Conservation (phyloP, 1,284 basidiomycete genomes). For the Fomitopsis betulina region DNA sequence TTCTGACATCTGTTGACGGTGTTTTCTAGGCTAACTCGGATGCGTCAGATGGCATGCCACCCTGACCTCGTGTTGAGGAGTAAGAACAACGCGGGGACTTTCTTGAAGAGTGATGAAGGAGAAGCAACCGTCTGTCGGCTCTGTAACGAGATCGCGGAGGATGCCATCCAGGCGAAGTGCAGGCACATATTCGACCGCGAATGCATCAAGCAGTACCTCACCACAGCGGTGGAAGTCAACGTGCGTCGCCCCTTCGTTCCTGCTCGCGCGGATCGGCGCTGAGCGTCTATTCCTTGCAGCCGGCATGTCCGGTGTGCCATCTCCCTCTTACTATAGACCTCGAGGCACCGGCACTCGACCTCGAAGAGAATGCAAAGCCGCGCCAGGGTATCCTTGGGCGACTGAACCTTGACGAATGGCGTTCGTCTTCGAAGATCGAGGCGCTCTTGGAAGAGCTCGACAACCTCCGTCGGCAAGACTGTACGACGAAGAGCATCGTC, state of each 20-base stretch:
- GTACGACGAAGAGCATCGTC: constrained; percentile 94
- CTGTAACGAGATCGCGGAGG: constrained; percentile 97
- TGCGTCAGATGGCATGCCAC: constrained; percentile 96
- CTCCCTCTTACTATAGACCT: constrained; percentile 92
- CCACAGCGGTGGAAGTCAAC: constrained; percentile 65
- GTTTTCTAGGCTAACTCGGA: constrained; percentile 69
- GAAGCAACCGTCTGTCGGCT: constrained; percentile 86
- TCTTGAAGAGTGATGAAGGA: constrained; percentile 52
- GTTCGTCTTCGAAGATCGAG: constrained; percentile 96
- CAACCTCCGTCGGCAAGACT: constrained; percentile 79
- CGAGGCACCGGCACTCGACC: constrained; percentile 87
- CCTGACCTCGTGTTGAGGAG: constrained; percentile 94
- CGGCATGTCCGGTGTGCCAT: constrained; percentile 95
- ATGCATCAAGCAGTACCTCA: constrained; percentile 93
- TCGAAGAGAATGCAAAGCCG: constrained; percentile 62
- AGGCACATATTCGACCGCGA: constrained; percentile 91
- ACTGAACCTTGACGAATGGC: constrained; percentile 86
- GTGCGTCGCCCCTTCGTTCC: constrained; percentile 37
- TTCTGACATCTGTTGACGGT: constrained; percentile 86
- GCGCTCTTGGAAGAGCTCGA: constrained; percentile 93
- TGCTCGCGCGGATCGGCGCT: background rate
- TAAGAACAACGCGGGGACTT: constrained; percentile 67
- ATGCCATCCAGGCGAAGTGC: constrained; percentile 93
- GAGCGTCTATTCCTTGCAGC: constrained; percentile 39
- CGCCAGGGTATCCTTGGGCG: constrained; percentile 94